Evolutionary conservation across 2,329 filamentous ascomycete genomes (phyloP), one percentile per base, ranked within the genome.

Genomic region (Trichoderma breve): DNA sequence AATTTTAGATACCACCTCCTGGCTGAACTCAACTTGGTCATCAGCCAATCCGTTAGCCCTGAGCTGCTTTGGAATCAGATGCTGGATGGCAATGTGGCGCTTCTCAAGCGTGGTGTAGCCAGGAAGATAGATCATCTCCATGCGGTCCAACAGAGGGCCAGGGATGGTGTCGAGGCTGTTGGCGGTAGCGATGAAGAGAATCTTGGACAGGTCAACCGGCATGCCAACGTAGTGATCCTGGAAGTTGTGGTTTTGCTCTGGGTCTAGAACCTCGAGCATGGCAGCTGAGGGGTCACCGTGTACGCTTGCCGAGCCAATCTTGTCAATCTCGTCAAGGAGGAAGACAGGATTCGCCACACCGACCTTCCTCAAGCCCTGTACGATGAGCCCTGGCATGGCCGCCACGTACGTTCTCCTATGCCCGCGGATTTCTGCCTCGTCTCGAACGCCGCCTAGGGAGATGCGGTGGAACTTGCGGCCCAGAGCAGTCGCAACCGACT

Each of bases 101-200:
- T 99, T 99, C 85, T 99, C 96, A 21, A 98, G 87, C 6, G 95
- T 98, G 0, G 96, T 99, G 84, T 99, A 99, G 75, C 96, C 96
- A 2, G 94, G 93, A 26, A 99, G 88, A 75, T 93, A 89, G 70
- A 99, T 97, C 7, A 92, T 97, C 83, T 99, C 96, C 95, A 99
- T 98, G 72, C 96, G 92, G 82, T 99, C 96, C 14, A 99, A 87
- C 3, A 99, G 85, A 21, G 96, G 95, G n/a, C 94, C 87, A 2
- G 96, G 95, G 69, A 99, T 99, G 0, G 95, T 98, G 78, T 98
- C 95, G 28, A 98, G 87, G 11, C 89, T 94, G 82, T 99, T 99
- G 60, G 96, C 96, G 0, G 96, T 99, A 7, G 96, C 96, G 77
- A 99, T 97, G 83, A 99, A 99, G 12, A 99, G 87, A 26, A 99